Evolutionary conservation across 192 early-diverging fungal species (phyloP), one percentile per base, ranked within the genome.

Genomic region (Chytriomyces sp.): DNA sequence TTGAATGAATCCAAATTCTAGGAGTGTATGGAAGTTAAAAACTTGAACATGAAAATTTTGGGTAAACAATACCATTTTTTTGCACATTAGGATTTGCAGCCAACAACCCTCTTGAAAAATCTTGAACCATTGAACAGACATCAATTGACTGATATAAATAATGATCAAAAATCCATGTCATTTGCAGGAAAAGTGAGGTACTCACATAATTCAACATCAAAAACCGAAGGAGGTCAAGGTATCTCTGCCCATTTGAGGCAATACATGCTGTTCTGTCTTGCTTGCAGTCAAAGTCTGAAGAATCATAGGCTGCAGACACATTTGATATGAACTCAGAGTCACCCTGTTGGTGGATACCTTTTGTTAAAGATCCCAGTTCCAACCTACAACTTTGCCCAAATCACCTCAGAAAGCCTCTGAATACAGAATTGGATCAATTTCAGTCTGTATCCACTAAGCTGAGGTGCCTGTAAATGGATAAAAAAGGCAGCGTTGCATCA

Each of bases 271-370:
- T 35, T 64, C 44, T 68, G 5, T 80, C 72, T 8, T 50, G 53
- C 20, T 77, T 61, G 5, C 43, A 16, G 43, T 80, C 78, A 61
- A 77, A 83, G n/a, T 83, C 82, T 9, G 73, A n/a, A 18, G 48
- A 5, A 43, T 74, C 66, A 69, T 83, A 83, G 6, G 46, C 18
- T 26, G 5, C 44, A 23, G 75, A 43, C 46, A 57, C 13, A 7
- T 1, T 10, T 20, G 69, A 53, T 11, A 60, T 50, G 57, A 35
- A 50, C 23, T n/a, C 16, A 9, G 44, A 20, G 53, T 57, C 53
- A 0, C 13, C 16, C 16, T 20, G 5, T 13, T 5, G 5, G 5
- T 13, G 53, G 2, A 57, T 3, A 20, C 53, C 0, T 57, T 57
- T 13, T 57, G 53, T 57, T 13, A 35, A 35, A 35, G n/a, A 35